phyloP scores from a whole-genome alignment of 2,329 filamentous ascomycete genomes.

The Thyridium curvatum region DNA sequence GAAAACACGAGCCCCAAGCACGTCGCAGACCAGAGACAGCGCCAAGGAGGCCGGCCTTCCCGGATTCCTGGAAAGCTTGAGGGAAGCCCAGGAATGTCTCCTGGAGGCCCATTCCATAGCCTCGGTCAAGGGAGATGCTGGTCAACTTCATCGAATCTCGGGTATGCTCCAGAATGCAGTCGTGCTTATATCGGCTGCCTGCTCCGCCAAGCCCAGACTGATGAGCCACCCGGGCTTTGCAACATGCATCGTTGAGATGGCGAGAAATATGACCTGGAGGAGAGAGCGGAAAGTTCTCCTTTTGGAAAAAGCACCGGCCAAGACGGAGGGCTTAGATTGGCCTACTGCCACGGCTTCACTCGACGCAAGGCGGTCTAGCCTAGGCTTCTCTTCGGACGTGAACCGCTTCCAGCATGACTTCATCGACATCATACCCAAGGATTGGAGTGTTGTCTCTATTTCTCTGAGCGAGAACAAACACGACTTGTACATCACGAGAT shows the following conservation, averaged over 20 bases:
- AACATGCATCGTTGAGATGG: constrained; percentile 60
- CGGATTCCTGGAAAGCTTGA: constrained; percentile 53
- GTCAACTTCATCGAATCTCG: constrained; percentile 57
- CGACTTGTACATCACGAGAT: constrained; percentile 84
- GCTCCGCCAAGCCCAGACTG: constrained; percentile 36
- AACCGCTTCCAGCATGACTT: constrained; percentile 70
- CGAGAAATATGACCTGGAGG: constrained; percentile 61
- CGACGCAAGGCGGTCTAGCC: constrained; percentile 31
- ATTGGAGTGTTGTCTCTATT: constrained; percentile 83
- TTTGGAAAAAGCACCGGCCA: constrained; percentile 37
- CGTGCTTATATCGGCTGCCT: constrained; percentile 59
- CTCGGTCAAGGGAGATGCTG: constrained; percentile 46
- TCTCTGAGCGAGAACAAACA: constrained; percentile 75
- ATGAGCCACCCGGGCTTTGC: constrained; percentile 49
- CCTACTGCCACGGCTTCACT: constrained; percentile 18
- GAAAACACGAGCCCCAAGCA: constrained; percentile 16
- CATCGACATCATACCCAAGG: constrained; percentile 73
- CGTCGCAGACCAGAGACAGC: constrained; percentile 5
- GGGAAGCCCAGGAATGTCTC: constrained; percentile 60
- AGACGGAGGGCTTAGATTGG: constrained; percentile 23
- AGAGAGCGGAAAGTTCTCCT: constrained; percentile 54
- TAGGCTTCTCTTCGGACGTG: constrained; percentile 45
- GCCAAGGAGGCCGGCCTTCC: constrained; percentile 19
- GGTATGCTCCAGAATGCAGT: constrained; percentile 58
- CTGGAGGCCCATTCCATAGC: constrained; percentile 56